Conservation (phyloP, 2,329 filamentous ascomycete genomes). For the Apiospora aurea region DNA sequence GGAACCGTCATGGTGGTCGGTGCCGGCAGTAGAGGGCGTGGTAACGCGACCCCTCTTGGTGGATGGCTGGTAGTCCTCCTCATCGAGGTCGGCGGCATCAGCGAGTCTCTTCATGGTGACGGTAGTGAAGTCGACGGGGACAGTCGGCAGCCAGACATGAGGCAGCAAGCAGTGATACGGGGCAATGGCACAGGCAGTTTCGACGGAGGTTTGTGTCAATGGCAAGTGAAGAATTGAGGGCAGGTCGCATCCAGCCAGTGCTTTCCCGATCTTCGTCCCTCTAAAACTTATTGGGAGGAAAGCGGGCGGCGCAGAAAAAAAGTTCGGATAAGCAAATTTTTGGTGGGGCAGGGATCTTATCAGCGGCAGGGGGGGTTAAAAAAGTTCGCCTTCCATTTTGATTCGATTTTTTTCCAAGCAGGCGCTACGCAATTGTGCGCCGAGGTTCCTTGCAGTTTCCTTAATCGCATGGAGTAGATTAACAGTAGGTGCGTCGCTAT, state of each 20-base stretch:
- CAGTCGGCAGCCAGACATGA: slow-evolving; percentile 7
- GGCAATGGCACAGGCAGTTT: too few relatives aligned
- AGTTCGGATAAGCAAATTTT: slow-evolving; percentile 21
- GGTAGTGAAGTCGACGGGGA: not conserved
- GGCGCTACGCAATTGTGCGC: slow-evolving; percentile 20
- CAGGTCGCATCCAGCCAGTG: not conserved
- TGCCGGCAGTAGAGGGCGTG: slow-evolving; percentile 22
- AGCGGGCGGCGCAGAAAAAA: slow-evolving; percentile 14
- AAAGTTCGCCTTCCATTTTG: slow-evolving; percentile 6
- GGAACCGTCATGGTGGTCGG: slow-evolving; percentile 22
- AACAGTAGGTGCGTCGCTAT: not conserved
- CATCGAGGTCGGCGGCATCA: slow-evolving; percentile 17
- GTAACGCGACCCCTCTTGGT: slow-evolving; percentile 23
- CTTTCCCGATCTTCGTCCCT: not conserved
- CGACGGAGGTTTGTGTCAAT: not conserved
- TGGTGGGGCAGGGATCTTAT: slow-evolving; percentile 20
- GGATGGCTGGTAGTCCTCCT: slow-evolving; percentile 11
- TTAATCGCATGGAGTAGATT: not conserved
- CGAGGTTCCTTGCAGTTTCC: slow-evolving; percentile 18
- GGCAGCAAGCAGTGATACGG: not conserved
- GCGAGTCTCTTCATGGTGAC: slow-evolving; percentile 34
- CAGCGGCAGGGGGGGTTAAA: not conserved
- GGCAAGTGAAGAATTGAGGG: slow-evolving; percentile 6
- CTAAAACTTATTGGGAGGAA: slow-evolving; percentile 17
- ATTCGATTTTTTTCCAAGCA: slow-evolving; percentile 14